Evolutionary conservation across 1,284 basidiomycete genomes (phyloP), one percentile per base, ranked within the genome.

Genomic region (Irpex sp.): DNA sequence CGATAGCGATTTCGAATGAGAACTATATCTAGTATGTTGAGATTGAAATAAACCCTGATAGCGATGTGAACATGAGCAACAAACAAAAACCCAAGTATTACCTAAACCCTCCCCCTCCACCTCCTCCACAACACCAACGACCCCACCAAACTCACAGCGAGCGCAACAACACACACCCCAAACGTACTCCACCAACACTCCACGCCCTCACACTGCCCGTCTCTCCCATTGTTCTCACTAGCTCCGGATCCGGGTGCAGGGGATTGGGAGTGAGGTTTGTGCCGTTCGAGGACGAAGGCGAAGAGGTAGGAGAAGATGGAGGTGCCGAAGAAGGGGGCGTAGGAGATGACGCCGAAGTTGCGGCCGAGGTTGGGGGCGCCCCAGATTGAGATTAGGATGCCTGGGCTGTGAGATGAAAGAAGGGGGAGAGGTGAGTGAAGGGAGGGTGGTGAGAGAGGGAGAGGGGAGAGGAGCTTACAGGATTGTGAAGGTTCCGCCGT

Each of bases 271-370:
- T 31, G 31, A 31, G 31, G 5, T 71, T 75, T 36, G 71, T 77
- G 11, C 76, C 78, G 74, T 2, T 80, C 82, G 1, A 88, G 80
- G 55, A 90, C 71, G 66, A 87, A 85, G 7, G 90, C 90, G 65
- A 90, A 93, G 0, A 92, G 71, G 71, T 89, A 91, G 4, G 90
- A 90, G 70, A 91, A 92, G 0, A 84, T 50, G 1, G 89, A 84
- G 0, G 89, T 91, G 7, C 90, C 90, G 31, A 86, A 72, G 73
- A 92, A 89, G 5, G 89, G 86, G 0, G 89, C 85, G 66, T 90
- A 90, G 50, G 87, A 84, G 62, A 90, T 72, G 51, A 90, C 76
- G 26, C 90, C 90, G 66, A 87, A 92, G 73, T 92, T 93, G 62
- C 90, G 83, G 9, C 85, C 90, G 1, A 88, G 76, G 67, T 90